Evolutionary conservation across 1,284 basidiomycete genomes (phyloP), one percentile per base, ranked within the genome.

Genomic region (Sanghuangporus baumii): DNA sequence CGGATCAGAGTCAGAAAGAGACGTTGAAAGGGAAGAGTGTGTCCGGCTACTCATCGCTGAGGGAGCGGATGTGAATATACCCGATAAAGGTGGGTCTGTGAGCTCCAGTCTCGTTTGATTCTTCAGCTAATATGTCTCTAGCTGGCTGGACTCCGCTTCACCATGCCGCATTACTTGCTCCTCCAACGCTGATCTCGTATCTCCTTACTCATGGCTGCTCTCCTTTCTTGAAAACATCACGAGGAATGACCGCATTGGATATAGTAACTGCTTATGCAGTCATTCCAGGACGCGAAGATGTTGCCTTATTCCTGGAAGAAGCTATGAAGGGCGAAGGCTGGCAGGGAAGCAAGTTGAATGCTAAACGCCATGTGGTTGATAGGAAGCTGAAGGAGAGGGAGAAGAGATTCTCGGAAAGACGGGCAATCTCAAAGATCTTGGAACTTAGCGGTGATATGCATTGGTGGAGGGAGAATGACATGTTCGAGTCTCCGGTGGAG

Each of bases 101-200:
- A 51, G 31, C 16, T 54, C 26, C 31, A 59, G 54, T 55, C 59
- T 51, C 47, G 36, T n/a, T 60, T 57, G 46, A 51, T 61, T 38
- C 48, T 31, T 55, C 41, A 58, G 59, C 18, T 59, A 52, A 47
- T 55, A 34, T 20, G 31, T 62, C 26, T 34, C 9, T 70, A 94
- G 93, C 84, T 63, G 95, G 96, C 47, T 98, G 96, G 96, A 95
- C 93, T 2, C 88, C 96, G 1, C 79, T 99, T n/a, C 96, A 98
- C 72, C 91, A 96, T 77, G 94, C 96, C 9, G 91, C 90, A 14
- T 76, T 98, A 61, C 79, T 93, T 54, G 89, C 94, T 12, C 94
- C 96, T 40, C 90, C 96, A 6, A 95, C 95, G 0, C 79, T 98
- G 16, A 86, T 98, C 40, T 93, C 94, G 0, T 91, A 94, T 78